A percentile compares a stretch with the other conserved stretches of the same genome.
Evolutionary conservation across 2,329 filamentous ascomycete genomes (phyloP).

Genomic region (Aureobasidium sp.): DNA sequence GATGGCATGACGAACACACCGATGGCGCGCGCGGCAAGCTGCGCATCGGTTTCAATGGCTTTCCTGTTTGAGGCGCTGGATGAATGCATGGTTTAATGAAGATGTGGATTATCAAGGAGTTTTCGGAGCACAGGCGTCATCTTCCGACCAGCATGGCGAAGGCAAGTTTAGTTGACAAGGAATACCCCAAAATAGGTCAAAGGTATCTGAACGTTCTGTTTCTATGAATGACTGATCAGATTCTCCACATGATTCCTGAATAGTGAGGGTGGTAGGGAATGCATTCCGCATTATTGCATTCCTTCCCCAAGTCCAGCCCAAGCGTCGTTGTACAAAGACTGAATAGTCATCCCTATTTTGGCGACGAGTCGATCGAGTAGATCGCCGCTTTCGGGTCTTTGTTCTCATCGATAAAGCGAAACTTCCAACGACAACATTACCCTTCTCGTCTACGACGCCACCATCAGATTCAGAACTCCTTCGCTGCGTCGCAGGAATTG

Average conservation of each 20-base stretch:
- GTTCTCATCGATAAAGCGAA: not conserved
- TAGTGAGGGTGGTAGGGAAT: not conserved
- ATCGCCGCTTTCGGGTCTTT: conserved; percentile 8
- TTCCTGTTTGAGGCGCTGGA: conserved; percentile 33
- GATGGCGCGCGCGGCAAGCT: conserved; percentile 41
- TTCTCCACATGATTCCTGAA: not conserved
- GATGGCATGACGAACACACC: conserved; percentile 62
- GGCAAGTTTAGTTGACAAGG: conserved; percentile 4
- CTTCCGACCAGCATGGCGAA: not conserved
- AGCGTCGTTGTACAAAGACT: not conserved
- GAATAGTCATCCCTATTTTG: not conserved
- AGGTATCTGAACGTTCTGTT: conserved; percentile 1
- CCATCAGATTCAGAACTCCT: not conserved
- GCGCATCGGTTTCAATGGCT: conserved; percentile 41
- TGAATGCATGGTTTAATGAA: conserved; percentile 4
- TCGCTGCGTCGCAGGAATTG: not conserved
- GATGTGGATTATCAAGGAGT: conserved; percentile 1
- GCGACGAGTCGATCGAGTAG: not conserved
- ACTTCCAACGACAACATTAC: not conserved
- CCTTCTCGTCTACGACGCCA: not conserved
- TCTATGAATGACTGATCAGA: not conserved
- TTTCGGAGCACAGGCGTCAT: conserved; percentile 5
- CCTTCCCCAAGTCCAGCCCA: not conserved
- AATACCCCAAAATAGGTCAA: conserved; percentile 10
- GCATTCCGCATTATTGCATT: conserved; percentile 2